Evolutionary conservation across 163 green algal genomes (phyloP), one percentile per base, ranked within the genome.

Genomic region (Chlamydomonas reinhardtii): DNA sequence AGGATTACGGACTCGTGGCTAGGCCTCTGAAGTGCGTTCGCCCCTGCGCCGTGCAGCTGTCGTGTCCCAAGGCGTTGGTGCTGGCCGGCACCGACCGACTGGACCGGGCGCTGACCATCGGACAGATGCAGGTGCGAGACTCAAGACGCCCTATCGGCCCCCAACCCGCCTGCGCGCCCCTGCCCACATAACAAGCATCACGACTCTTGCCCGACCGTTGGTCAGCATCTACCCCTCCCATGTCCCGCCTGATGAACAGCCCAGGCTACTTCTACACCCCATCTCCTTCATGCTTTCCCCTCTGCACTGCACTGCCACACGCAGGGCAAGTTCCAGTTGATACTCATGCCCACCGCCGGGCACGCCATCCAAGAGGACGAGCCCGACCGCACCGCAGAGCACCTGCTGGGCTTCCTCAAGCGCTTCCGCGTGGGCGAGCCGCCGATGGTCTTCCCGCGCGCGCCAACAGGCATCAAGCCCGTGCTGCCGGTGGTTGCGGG

Each of bases 311-410:
- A 71, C 64, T 24, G 22, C 62, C 29, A 35, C 29, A 2, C 37
- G 1, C 92, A 96, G 89, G 94, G 97, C 76, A 98, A 97, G 90
- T 99, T 99, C 88, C 97, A 99, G 91, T 91, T 98, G 62, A 91
- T 95, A 59, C 88, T 99, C 37, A 91, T 99, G 79, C 95, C 96
- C 12, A 89, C 90, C 20, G 91, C 94, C 4, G 95, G 95, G 2
- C 96, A 98, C 77, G 95, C 95, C 19, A 92, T 97, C 32, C 95
- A 93, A 59, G 97, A 99, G 89, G 96, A 99, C 79, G 94, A 98
- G 77, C 82, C 95, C 0, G 88, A 93, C 17, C 79, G 89, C 32
- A 94, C 92, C 4, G 92, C 94, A 17, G 90, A 95, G 35, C 88
- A 94, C 27, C 71, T 98, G 48, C 29, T 76, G 9, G 76, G 86